phyloP scores from a whole-genome alignment of 441 rosid species.

The Bruguiera hainesii region DNA sequence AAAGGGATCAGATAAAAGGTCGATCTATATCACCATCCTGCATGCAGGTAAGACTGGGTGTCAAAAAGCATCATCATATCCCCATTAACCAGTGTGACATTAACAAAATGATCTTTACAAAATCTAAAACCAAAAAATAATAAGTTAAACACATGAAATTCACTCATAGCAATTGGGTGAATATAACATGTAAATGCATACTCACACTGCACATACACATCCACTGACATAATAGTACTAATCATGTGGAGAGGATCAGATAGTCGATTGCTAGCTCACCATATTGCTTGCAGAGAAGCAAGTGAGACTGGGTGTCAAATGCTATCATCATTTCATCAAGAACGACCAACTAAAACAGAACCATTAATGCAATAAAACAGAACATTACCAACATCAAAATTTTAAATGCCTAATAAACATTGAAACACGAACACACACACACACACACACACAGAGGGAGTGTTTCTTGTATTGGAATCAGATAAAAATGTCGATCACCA shows the following conservation, averaged over 20 bases:
- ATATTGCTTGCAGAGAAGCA: slow-evolving; percentile 28
- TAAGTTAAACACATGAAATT: too few relatives aligned
- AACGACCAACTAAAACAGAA: neutral
- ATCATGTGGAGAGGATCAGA: slow-evolving; percentile 20
- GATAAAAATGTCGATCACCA: slow-evolving; percentile 68
- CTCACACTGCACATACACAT: neutral
- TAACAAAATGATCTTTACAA: neutral
- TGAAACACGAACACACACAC: too few relatives aligned
- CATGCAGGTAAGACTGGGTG: slow-evolving; percentile 32
- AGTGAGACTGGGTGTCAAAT: slow-evolving; percentile 50
- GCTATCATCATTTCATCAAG: slow-evolving; percentile 36
- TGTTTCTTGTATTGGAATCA: neutral
- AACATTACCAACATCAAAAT: neutral
- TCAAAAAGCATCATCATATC: slow-evolving; percentile 25
- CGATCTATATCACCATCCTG: slow-evolving; percentile 17
- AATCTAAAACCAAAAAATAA: neutral
- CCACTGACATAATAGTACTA: neutral
- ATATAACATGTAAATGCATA: too few relatives aligned
- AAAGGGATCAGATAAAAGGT: slow-evolving; percentile 9
- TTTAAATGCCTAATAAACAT: too few relatives aligned
- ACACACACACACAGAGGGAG: too few relatives aligned
- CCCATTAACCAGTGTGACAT: neutral
- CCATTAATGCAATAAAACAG: neutral
- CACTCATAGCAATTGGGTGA: too few relatives aligned
- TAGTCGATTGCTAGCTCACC: slow-evolving; percentile 30